Conservation (phyloP, 305 asterid genomes). For the Salvia sclarea region DNA sequence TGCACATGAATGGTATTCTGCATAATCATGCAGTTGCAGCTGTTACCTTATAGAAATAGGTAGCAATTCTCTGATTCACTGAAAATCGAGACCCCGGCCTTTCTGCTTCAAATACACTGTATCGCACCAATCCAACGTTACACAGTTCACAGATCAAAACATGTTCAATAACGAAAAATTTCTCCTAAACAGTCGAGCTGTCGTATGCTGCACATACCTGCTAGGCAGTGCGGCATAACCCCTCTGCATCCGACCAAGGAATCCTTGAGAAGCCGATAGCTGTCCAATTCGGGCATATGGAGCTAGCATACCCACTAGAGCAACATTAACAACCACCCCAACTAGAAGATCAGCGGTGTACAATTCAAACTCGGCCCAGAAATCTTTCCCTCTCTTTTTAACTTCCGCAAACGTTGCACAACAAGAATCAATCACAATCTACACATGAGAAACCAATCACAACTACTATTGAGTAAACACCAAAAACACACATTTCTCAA, state of each 20-base stretch:
- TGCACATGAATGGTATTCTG: not conserved
- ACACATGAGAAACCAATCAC: constrained; percentile 28
- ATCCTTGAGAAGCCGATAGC: constrained; percentile 62
- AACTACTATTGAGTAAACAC: not conserved
- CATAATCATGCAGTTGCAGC: not conserved
- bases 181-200: not conserved
- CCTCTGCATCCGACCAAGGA: constrained; percentile 60
- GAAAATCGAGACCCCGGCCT: constrained; percentile 84
- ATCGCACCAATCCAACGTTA: constrained; percentile 21
- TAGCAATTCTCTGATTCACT: constrained; percentile 74
- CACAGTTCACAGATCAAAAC: constrained; percentile 3
- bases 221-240: constrained; percentile 91
- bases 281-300: constrained; percentile 90
- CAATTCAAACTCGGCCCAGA: constrained; percentile 96
- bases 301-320: constrained; percentile 94
- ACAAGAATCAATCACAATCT: constrained; percentile 92
- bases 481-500: not conserved
- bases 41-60: constrained; percentile 82
- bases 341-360: constrained; percentile 91
- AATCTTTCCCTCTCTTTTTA: constrained; percentile 91
- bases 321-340: constrained; percentile 97
- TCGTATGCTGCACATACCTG: constrained; percentile 53
- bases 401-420: constrained; percentile 99
- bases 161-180: not conserved
- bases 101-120: constrained; percentile 95